Evolutionary conservation across 768 basidiomycete species (phyloP), one percentile per base, ranked within the genome.

Genomic region (Cystofilobasidium capitatum): DNA sequence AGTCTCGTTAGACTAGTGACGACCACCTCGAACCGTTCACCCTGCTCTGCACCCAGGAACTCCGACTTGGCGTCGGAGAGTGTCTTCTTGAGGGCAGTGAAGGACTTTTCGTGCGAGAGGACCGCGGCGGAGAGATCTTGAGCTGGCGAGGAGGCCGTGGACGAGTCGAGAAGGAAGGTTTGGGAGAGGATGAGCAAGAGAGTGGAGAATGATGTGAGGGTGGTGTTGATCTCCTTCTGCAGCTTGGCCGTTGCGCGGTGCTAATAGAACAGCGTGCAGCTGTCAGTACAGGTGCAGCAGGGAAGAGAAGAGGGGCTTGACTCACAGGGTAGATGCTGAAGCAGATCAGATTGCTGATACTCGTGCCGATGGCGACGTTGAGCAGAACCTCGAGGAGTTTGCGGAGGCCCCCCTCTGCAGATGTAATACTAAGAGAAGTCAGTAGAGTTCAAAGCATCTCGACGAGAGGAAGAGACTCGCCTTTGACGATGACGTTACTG

Each of bases 11-110:
- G 80, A 72, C 86, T 87, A 68, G 85, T 86, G 14, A 97, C 87
- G 0, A 89, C 88, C 70, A 91, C 89, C 70, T 88, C 88, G 67
- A 93, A 94, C 0, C 88, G 86, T 62, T 80, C 79, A 59, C 83
- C 78, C 49, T 78, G 51, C 74, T 74, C 1, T 74, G 69, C 26
- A 71, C 81, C 79, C 35, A 78, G 70, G 10, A 78, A 78, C 77
- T 99, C 94, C 14, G 87, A 88, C 71, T 86, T 86, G 12, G 94
- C 92, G 77, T 98, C 93, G 0, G 79, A 81, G 6, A 97, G 80
- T 71, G 85, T 89, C 73, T 87, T 86, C 79, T 92, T 91, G 66
- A 99, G 82, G 45, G 84, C 85, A 10, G 88, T 93, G 75, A 98
- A 98, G 62, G 89, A 88, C 42, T 84, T 83, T 71, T 94, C 89